Conservation (phyloP, 2,329 filamentous ascomycete genomes). For the Penicillium sp. region DNA sequence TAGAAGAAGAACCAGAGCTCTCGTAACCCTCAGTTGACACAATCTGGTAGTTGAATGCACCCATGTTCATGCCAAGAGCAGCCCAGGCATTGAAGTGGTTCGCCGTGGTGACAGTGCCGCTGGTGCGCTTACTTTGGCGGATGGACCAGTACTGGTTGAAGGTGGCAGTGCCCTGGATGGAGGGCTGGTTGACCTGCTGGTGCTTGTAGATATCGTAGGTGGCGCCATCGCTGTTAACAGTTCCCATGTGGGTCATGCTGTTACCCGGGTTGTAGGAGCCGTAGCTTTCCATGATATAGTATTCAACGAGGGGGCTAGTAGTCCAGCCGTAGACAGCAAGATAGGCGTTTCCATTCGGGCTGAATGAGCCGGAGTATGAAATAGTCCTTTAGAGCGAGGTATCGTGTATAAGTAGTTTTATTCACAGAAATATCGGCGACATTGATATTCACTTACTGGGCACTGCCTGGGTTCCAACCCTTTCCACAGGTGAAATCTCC, state of each 20-base stretch:
- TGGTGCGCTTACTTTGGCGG: slow-evolving; percentile 36
- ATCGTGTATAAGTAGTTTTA: neutral
- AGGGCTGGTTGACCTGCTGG: slow-evolving; percentile 42
- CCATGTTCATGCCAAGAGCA: slow-evolving; percentile 34
- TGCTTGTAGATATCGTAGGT: slow-evolving; percentile 43
- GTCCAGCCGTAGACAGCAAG: slow-evolving; percentile 48
- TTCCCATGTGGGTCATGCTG: slow-evolving; percentile 36
- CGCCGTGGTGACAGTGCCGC: slow-evolving; percentile 39
- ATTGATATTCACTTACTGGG: slow-evolving; percentile 43
- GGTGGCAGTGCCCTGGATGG: slow-evolving; percentile 43
- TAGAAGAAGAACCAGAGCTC: slow-evolving; percentile 41
- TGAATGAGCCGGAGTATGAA: slow-evolving; percentile 26
- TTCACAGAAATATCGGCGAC: neutral
- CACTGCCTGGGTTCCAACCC: slow-evolving; percentile 58
- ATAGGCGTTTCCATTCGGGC: slow-evolving; percentile 36
- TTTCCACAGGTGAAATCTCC: slow-evolving; percentile 48
- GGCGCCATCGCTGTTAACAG: slow-evolving; percentile 39
- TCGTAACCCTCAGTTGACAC: slow-evolving; percentile 48
- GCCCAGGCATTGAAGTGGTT: slow-evolving; percentile 45
- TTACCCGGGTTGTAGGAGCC: slow-evolving; percentile 36
- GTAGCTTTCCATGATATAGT: slow-evolving; percentile 42
- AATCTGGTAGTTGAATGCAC: slow-evolving; percentile 45
- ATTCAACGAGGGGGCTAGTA: slow-evolving; percentile 39
- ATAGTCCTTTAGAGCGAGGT: neutral
- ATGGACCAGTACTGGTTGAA: slow-evolving; percentile 51